Percentiles rank a stretch among this genome's conserved stretches.
Evolutionary conservation across 1,284 basidiomycete species (phyloP).

Genomic region (Microbotryomycetes sp.): DNA sequence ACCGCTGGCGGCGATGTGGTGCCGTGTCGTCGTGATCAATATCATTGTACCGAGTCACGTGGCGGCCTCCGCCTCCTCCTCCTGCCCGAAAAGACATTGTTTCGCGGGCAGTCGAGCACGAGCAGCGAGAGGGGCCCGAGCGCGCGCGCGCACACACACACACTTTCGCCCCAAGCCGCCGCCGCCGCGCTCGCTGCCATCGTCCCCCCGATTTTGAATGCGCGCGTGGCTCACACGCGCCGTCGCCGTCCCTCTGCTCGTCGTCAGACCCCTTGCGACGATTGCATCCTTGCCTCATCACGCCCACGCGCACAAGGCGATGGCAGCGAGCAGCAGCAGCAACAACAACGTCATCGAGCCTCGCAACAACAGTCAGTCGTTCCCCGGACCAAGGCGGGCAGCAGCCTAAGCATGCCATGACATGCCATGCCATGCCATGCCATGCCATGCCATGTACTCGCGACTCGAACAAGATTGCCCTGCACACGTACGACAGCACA

Average conservation of each 20-base stretch:
- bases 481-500: not conserved
- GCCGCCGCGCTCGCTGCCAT: no score
- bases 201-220: no score
- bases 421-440: no score
- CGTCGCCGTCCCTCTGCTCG: not conserved
- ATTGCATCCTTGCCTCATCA: not conserved
- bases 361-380: not conserved
- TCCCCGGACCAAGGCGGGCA: no score
- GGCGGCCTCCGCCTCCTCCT: not conserved
- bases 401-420: no score
- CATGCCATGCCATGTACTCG: no score
- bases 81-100: not conserved
- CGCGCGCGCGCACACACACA: not conserved
- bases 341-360: not conserved
- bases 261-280: not conserved
- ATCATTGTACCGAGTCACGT: not conserved
- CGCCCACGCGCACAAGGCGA: not conserved
- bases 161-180: not conserved
- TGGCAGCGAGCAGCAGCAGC: no score
- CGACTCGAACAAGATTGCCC: not conserved
- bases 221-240: not conserved
- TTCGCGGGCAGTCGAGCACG: not conserved
- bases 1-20: no score
- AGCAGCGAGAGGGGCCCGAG: not conserved
- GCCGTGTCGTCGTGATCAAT: not conserved